These are phyloP conservation scores for Boletus chippewaensis DNA, from an alignment of 1,284 basidiomycete genomes.

Conservation along the genomic window DNA sequence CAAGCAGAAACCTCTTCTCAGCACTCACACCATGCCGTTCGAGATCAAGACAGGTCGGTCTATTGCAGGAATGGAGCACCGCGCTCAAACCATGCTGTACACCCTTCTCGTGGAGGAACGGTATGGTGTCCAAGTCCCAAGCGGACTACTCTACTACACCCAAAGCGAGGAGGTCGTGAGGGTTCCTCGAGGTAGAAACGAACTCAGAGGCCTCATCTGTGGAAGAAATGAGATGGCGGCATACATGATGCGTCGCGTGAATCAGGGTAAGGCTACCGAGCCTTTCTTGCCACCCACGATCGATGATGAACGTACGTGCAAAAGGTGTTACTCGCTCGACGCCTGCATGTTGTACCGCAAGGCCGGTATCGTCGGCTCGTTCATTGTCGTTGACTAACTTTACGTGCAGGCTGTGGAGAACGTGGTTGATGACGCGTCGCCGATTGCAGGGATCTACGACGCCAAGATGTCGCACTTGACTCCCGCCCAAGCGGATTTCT, in stretches of 20 bases:
- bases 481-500: conserved; percentile 66
- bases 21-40: conserved; percentile 61
- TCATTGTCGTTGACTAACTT: conserved; percentile 3
- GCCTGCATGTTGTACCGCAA: conserved; percentile 93
- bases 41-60: conserved; percentile 94
- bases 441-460: conserved; percentile 70
- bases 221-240: conserved; percentile 83
- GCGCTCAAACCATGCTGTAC: conserved; percentile 97
- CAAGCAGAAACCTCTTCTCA: conserved; percentile 16
- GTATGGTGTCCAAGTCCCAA: conserved; percentile 65
- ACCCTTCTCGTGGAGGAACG: conserved; percentile 88
- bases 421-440: conserved; percentile 52
- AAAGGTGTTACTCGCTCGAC: conserved; percentile 77
- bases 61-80: conserved; percentile 80
- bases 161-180: conserved; percentile 83
- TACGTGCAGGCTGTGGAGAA: conserved; percentile 60
- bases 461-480: conserved; percentile 81
- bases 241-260: conserved; percentile 52
- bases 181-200: conserved; percentile 73
- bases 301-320: conserved; percentile 75
- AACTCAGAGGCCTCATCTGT: conserved; percentile 77
- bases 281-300: conserved; percentile 82
- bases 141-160: conserved; percentile 91
- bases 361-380: conserved; percentile 37
- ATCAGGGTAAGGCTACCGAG: conserved; percentile 28